These are phyloP conservation scores for Evansstolkia leycettana DNA, from an alignment of 495 filamentous ascomycete species.

Conservation along the genomic window DNA sequence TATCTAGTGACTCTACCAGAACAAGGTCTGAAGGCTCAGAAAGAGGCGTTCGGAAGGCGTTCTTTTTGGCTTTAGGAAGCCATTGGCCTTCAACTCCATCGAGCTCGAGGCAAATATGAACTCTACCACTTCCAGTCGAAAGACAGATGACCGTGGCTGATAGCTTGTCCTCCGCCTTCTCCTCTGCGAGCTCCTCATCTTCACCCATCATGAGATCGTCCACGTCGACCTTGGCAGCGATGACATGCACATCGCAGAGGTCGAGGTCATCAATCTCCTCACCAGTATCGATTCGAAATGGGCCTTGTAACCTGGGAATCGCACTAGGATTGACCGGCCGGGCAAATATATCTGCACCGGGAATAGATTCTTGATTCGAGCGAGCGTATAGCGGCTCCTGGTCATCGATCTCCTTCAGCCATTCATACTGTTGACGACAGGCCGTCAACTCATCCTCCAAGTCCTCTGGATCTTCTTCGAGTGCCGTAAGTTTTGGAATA, in stretches of 20 bases:
- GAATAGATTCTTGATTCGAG: slow-evolving; percentile 13
- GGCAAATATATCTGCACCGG: slow-evolving; percentile 55
- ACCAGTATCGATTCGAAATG: slow-evolving; percentile 58
- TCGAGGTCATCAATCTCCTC: slow-evolving; percentile 59
- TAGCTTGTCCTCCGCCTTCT: slow-evolving; percentile 48
- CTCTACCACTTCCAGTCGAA: slow-evolving; percentile 55
- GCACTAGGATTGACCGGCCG: slow-evolving; percentile 59
- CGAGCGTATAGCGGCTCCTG: slow-evolving; percentile 46
- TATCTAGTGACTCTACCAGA: slow-evolving; percentile 48
- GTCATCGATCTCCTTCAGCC: slow-evolving; percentile 70
- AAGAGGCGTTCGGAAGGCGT: slow-evolving; percentile 24
- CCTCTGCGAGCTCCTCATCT: slow-evolving; percentile 37
- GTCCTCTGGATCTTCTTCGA: slow-evolving; percentile 45
- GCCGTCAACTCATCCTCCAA: slow-evolving; percentile 36
- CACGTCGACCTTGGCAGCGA: slow-evolving; percentile 37
- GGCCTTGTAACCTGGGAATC: slow-evolving; percentile 73
- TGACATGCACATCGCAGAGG: slow-evolving; percentile 48
- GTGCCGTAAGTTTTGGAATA: slow-evolving; percentile 48
- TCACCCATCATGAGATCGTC: slow-evolving; percentile 42
- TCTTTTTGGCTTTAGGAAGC: slow-evolving; percentile 52
- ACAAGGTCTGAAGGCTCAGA: slow-evolving; percentile 32
- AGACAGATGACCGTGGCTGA: slow-evolving; percentile 66
- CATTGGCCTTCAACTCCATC: slow-evolving; percentile 76
- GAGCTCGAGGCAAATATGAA: slow-evolving; percentile 69
- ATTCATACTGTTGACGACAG: slow-evolving; percentile 59